A percentile compares a stretch with the other conserved stretches of the same genome.
Evolutionary conservation across 2,329 filamentous ascomycete genomes (phyloP).

Genomic region (Septoria petroselini): DNA sequence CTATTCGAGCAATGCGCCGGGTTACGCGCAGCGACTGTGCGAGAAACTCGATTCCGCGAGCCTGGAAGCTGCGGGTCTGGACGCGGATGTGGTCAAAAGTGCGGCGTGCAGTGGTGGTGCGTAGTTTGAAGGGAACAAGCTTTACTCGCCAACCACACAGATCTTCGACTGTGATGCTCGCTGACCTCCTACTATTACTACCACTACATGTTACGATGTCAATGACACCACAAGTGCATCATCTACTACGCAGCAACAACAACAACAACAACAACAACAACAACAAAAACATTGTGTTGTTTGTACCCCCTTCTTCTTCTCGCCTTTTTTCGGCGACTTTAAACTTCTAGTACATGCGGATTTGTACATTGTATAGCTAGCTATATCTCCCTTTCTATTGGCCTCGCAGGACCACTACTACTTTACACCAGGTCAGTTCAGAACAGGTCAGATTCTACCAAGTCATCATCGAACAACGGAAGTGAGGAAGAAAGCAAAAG

Average conservation of each 20-base stretch:
- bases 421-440: too few species aligned
- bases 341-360: too few species aligned
- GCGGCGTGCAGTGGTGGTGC: constrained; percentile 17
- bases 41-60: constrained; percentile 21
- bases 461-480: too few species aligned
- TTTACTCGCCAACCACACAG: too few species aligned
- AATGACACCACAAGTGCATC: neutral
- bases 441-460: too few species aligned
- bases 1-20: constrained; percentile 23
- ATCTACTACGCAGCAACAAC: neutral
- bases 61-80: constrained; percentile 28
- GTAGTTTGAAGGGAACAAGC: neutral
- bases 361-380: neutral
- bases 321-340: neutral
- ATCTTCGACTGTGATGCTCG: neutral
- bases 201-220: neutral
- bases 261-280: too few species aligned
- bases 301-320: neutral
- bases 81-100: constrained; percentile 22
- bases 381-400: too few species aligned
- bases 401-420: too few species aligned
- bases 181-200: too few species aligned
- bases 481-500: too few species aligned
- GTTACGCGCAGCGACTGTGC: constrained; percentile 26
- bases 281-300: too few species aligned